A percentile compares a stretch with the other conserved stretches of the same genome.
phyloP scores from a whole-genome alignment of 176 grass and related monocot species.

The Rhynchospora tenuis region DNA sequence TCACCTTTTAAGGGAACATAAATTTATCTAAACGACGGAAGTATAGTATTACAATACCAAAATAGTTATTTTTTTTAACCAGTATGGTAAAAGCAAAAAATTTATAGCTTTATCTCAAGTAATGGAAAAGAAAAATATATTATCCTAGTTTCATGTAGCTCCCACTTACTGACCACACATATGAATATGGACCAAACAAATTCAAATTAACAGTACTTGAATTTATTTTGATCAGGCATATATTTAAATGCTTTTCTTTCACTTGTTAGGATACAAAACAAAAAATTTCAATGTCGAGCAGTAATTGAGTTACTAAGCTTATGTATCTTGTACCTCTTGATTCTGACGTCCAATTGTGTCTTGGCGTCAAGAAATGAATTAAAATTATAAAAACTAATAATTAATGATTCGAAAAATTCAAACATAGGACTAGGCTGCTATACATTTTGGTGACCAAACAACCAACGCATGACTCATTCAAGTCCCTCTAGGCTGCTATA shows the following conservation, averaged over 20 bases:
- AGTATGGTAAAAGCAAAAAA: not conserved
- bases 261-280: not conserved
- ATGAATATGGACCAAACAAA: not conserved
- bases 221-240: too few species aligned
- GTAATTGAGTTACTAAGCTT: not conserved
- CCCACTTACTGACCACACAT: not conserved
- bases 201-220: not conserved
- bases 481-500: not conserved
- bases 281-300: not conserved
- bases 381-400: not conserved
- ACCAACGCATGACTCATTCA: not conserved
- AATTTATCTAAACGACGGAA: too few species aligned
- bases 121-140: not conserved
- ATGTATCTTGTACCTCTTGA: not conserved
- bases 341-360: not conserved
- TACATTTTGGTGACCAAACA: not conserved
- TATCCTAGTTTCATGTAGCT: not conserved
- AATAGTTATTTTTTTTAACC: not conserved
- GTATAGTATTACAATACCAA: too few species aligned
- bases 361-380: too few species aligned
- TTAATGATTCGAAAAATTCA: not conserved
- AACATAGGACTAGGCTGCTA: not conserved
- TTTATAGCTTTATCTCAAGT: not conserved
- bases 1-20: not conserved
- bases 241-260: not conserved